Conservation (phyloP, 441 rosid species). For the Brassica hybrid region DNA sequence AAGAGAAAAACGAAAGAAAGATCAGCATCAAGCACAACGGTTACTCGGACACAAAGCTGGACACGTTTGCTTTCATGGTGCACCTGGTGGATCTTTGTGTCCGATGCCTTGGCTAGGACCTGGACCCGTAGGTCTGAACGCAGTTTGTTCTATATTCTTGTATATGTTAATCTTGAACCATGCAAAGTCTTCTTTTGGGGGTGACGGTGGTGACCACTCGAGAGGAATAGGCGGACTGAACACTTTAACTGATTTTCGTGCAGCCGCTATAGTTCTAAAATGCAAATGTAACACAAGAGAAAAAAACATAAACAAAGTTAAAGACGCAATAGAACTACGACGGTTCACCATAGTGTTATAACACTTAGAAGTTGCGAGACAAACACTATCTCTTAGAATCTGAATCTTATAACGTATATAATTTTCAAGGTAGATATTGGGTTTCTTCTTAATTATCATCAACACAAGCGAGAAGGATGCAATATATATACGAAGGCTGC, state of each 20-base stretch:
- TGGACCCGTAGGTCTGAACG: constrained; percentile 63
- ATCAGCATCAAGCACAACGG: constrained; percentile 10
- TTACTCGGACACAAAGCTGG: neutral
- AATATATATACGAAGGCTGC: constrained; percentile 42
- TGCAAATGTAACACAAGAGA: constrained; percentile 37
- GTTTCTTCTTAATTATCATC: neutral
- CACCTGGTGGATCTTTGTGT: constrained; percentile 49
- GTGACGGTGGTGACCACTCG: constrained; percentile 37
- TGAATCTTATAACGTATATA: neutral
- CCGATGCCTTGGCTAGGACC: constrained; percentile 77
- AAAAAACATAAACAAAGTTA: constrained; percentile 27
- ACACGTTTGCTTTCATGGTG: constrained; percentile 29
- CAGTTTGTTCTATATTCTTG: constrained; percentile 45
- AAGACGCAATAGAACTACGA: constrained; percentile 19
- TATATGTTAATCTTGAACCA: constrained; percentile 44
- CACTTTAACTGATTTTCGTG: constrained; percentile 35
- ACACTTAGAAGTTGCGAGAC: constrained; percentile 1
- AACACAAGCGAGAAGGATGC: constrained; percentile 16
- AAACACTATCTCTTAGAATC: neutral
- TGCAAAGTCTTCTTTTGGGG: constrained; percentile 18
- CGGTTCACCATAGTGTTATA: constrained; percentile 42
- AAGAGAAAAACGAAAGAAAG: constrained; percentile 12
- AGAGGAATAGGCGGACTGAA: constrained; percentile 15
- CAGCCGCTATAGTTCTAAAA: constrained; percentile 30
- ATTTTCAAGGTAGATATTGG: neutral